A percentile compares a stretch with the other conserved stretches of the same genome.
Evolutionary conservation across 352 stramenopile genomes (phyloP).

Genomic region (Thalassiosira livingstoniorum): DNA sequence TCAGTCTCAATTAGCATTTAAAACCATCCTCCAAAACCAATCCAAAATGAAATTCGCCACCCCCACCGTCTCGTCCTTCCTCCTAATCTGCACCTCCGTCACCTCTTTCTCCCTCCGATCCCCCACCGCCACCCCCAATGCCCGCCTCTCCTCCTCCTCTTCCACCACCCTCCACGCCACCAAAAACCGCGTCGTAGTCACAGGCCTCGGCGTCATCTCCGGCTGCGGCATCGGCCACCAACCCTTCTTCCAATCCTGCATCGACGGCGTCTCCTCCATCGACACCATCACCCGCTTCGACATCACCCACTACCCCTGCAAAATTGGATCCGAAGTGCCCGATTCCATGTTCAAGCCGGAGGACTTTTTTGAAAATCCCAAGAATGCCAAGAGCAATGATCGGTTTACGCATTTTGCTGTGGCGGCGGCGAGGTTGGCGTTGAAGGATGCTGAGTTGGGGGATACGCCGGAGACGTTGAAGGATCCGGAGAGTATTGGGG

Average conservation of each 20-base stretch:
- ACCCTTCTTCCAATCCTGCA: conserved; percentile 81
- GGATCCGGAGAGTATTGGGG: conserved; percentile 82
- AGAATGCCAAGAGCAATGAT: conserved; percentile 88
- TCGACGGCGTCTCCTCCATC: conserved; percentile 80
- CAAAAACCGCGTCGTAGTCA: conserved; percentile 82
- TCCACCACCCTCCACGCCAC: conserved; percentile 32
- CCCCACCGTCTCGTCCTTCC: conserved; percentile 11
- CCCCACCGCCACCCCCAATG: not conserved
- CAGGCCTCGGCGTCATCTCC: conserved; percentile 82
- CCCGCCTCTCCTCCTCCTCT: not conserved
- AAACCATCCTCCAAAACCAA: not conserved
- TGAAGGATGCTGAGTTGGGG: conserved; percentile 84
- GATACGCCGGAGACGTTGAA: conserved; percentile 85
- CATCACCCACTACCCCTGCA: conserved; percentile 73
- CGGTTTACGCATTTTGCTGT: conserved; percentile 89
- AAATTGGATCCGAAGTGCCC: conserved; percentile 83
- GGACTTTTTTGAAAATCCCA: conserved; percentile 84
- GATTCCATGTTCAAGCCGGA: conserved; percentile 83
- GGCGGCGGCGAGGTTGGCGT: conserved; percentile 80
- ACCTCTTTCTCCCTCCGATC: conserved; percentile 23
- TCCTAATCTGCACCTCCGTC: conserved; percentile 22
- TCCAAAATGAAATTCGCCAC: conserved; percentile 43
- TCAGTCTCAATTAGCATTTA: not conserved
- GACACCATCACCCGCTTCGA: conserved; percentile 82
- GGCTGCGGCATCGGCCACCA: conserved; percentile 84